Percentiles rank a stretch among this genome's conserved stretches.
These are phyloP conservation scores for Helianthus tuberosus DNA, from an alignment of 129 eudicot species.

Conservation along the genomic window DNA sequence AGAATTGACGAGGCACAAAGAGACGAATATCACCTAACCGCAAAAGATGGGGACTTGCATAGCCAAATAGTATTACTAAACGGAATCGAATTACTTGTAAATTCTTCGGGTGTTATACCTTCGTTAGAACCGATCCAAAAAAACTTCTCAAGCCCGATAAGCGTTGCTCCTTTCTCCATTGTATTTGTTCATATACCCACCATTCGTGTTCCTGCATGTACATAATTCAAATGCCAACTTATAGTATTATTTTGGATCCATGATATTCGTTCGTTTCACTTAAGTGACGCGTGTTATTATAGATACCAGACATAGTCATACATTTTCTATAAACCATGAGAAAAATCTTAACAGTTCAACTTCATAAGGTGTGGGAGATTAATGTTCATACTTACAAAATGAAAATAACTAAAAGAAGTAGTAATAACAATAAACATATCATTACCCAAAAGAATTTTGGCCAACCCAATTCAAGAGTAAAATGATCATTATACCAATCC, in stretches of 20 bases:
- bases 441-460: too few species aligned
- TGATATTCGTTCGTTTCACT: neutral
- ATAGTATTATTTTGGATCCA: neutral
- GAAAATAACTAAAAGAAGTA: too few species aligned
- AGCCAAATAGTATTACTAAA: constrained; percentile 64
- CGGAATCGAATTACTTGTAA: constrained; percentile 45
- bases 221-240: constrained; percentile 13
- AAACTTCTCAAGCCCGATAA: constrained; percentile 36
- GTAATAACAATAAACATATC: too few species aligned
- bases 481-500: too few species aligned
- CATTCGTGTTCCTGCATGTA: constrained; percentile 52
- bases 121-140: constrained; percentile 42
- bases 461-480: too few species aligned
- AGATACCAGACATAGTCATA: neutral
- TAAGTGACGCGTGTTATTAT: too few species aligned
- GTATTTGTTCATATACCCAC: constrained; percentile 56
- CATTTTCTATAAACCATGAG: neutral
- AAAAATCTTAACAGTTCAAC: neutral
- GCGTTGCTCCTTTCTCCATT: constrained; percentile 64
- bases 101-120: constrained; percentile 56
- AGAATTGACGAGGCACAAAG: constrained; percentile 28
- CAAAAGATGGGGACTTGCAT: constrained; percentile 55
- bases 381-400: too few species aligned
- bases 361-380: neutral
- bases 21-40: constrained; percentile 79